phyloP scores from a whole-genome alignment of 345 rosid genomes.

The Trapa incisa region DNA sequence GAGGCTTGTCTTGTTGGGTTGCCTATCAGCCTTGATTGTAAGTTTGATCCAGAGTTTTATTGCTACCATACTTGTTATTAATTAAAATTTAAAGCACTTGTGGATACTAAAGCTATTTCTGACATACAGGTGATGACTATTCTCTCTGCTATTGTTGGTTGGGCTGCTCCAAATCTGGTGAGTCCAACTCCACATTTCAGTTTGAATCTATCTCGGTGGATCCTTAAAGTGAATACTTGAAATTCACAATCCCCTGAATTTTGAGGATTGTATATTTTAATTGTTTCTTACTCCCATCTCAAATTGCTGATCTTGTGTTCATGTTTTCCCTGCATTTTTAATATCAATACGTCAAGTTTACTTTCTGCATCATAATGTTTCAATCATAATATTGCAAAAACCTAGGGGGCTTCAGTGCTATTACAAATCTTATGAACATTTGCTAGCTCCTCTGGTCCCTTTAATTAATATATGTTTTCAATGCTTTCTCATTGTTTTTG shows the following conservation, averaged over 20 bases:
- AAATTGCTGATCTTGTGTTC: neutral
- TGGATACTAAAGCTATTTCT: slow-evolving; percentile 5
- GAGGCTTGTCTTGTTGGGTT: slow-evolving; percentile 88
- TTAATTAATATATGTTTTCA: neutral
- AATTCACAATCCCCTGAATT: neutral
- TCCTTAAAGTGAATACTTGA: neutral
- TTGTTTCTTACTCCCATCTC: neutral
- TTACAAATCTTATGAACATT: neutral
- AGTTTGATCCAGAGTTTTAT: slow-evolving; percentile 13
- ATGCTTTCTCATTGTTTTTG: slow-evolving; percentile 2
- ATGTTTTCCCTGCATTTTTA: neutral
- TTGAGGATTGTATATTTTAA: neutral
- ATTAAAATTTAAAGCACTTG: neutral
- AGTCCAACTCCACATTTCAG: slow-evolving; percentile 15
- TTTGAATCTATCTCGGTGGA: neutral
- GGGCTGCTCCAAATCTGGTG: slow-evolving; percentile 97
- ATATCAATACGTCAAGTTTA: neutral
- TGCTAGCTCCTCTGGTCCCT: neutral
- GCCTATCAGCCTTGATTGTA: slow-evolving; percentile 62
- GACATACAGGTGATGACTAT: slow-evolving; percentile 72
- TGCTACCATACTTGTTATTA: neutral
- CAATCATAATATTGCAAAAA: neutral
- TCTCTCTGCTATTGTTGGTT: slow-evolving; percentile 70
- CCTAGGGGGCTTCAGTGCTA: neutral
- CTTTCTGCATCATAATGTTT: neutral